phyloP scores from a whole-genome alignment of 805 yeast genomes.

The Nakazawaea siamensis region DNA sequence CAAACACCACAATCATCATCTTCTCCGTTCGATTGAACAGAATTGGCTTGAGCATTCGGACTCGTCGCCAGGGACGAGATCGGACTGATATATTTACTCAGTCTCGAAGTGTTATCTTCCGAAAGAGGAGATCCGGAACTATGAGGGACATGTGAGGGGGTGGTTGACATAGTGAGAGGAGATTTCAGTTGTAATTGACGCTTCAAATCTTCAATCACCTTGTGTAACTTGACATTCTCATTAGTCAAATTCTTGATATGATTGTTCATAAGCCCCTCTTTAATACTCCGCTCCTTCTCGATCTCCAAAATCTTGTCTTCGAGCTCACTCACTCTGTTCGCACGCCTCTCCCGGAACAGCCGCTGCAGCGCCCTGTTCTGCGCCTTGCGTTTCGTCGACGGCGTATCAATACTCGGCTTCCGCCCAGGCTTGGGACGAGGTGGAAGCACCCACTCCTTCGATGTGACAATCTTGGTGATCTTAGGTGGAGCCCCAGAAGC shows the following conservation, averaged over 20 bases:
- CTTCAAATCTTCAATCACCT: conserved; percentile 33
- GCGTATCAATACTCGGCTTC: conserved; percentile 50
- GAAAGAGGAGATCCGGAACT: not conserved
- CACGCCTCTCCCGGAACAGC: conserved; percentile 82
- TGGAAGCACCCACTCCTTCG: conserved; percentile 52
- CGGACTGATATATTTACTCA: conserved; percentile 5
- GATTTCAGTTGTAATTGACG: conserved; percentile 4
- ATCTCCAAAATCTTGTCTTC: conserved; percentile 61
- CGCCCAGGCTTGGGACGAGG: conserved; percentile 56
- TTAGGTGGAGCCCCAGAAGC: not conserved
- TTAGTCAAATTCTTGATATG: conserved; percentile 39
- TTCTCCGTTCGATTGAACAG: not conserved
- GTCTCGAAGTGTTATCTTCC: not conserved
- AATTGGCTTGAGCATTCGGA: conserved; percentile 1
- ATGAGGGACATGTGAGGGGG: not conserved
- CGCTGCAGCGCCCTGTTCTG: conserved; percentile 93
- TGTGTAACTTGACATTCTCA: conserved; percentile 35
- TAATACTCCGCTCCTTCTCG: conserved; percentile 56
- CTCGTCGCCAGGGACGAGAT: conserved; percentile 9
- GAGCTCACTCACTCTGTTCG: conserved; percentile 71
- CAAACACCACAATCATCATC: conserved; percentile 54
- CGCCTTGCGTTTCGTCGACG: conserved; percentile 80
- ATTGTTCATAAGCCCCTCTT: conserved; percentile 46
- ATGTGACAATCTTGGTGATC: conserved; percentile 45
- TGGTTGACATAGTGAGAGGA: not conserved